A percentile compares a stretch with the other conserved stretches of the same genome.
Evolutionary conservation across 1,284 basidiomycete species (phyloP).

Genomic region (Sphagnurus paluster): DNA sequence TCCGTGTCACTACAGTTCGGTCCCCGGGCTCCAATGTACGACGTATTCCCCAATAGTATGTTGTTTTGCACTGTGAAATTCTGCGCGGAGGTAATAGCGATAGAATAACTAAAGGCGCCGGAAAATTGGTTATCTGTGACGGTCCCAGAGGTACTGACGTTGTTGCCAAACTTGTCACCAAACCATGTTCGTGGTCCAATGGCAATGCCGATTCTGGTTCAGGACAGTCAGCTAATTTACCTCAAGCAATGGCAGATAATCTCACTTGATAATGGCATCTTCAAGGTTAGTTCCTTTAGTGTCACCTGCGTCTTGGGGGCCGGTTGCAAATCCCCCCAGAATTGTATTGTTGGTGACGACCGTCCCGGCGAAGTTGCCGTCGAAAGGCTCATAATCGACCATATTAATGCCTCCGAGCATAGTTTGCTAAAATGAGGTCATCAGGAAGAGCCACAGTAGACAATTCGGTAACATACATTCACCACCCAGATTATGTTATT

Average conservation of each 20-base stretch:
- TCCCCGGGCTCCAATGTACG: conserved; percentile 73
- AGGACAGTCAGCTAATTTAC: conserved; percentile 5
- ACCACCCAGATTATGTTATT: conserved; percentile 68
- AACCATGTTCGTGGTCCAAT: conserved; percentile 83
- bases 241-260: conserved; percentile 9
- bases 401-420: conserved; percentile 80
- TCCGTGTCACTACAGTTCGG: conserved; percentile 65
- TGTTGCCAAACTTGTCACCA: conserved; percentile 56
- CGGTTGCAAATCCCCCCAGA: conserved; percentile 65
- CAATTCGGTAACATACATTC: conserved; percentile 40
- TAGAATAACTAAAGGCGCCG: conserved; percentile 72
- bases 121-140: conserved; percentile 68
- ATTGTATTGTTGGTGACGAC: conserved; percentile 75
- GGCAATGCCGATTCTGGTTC: conserved; percentile 65
- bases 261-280: conserved; percentile 69
- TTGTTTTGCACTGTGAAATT: conserved; percentile 74
- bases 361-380: conserved; percentile 70
- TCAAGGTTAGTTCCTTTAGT: conserved; percentile 57
- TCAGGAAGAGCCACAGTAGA: conserved; percentile 2
- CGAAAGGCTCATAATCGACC: conserved; percentile 76
- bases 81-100: conserved; percentile 62
- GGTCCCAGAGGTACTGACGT: conserved; percentile 59
- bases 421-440: conserved; percentile 52
- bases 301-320: conserved; percentile 36
- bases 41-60: conserved; percentile 65